Evolutionary conservation across 345 rosid species (phyloP), one percentile per base, ranked within the genome.

Genomic region (Dimocarpus longan): DNA sequence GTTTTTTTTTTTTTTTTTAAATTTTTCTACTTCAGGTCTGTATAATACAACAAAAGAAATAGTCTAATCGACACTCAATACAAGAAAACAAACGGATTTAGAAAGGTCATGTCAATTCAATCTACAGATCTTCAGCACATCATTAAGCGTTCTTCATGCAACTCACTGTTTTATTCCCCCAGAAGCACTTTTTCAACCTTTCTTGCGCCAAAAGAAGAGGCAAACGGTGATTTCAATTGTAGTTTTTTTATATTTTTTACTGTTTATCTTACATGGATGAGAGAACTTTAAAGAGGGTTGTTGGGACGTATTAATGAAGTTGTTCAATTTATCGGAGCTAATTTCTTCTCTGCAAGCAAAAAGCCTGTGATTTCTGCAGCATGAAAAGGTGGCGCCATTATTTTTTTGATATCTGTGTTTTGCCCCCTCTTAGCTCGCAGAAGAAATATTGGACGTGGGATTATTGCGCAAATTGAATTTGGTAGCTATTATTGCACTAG

Each of bases 61-160:
- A 42, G 79, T 82, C 86, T 74, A 71, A 85, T 85, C 86, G 56
- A 76, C 86, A 82, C 87, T 84, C 86, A 68, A 85, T 56, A 74
- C 83, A 74, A 80, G 77, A 82, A 82, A 82, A 68, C 46, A 40
- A 64, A 69, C 4, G 69, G 72, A 56, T 39, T 71, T 81, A 18
- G 76, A 85, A 81, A 80, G 84, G 62, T 15, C 4, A 26, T 24
- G 90, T 87, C 85, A 68, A 71, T 68, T 81, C 82, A 78, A 73
- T 54, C 43, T 48, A 68, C 60, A 16, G 56, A 11, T 12, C 16
- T 76, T 48, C 40, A 18, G 63, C 26, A 56, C 78, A 71, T 76
- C 78, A 76, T 80, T 71, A 16, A 57, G 32, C 28, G 42, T 21
- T 21, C 43, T 21, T 16, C 77, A 66, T 44, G 73, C 74, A 75